These are phyloP conservation scores for Aureobasidium subglaciale DNA, from an alignment of 2,329 filamentous ascomycete genomes.

Conservation along the genomic window DNA sequence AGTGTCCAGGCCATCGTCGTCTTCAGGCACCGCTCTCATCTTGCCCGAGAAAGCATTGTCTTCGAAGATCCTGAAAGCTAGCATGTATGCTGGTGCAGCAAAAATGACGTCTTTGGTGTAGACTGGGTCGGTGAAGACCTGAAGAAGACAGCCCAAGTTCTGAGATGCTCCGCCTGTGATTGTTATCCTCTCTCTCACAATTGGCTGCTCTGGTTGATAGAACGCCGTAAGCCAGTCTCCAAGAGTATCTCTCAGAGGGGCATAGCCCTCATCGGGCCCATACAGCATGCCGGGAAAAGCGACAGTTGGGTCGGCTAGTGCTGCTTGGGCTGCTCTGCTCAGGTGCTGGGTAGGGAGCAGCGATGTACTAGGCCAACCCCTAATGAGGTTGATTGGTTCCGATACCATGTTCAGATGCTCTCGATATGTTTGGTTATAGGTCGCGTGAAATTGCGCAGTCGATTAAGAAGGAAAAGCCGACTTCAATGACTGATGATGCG, in stretches of 20 bases:
- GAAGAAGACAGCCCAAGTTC: conserved; percentile 68
- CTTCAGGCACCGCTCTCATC: conserved; percentile 65
- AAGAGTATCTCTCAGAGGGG: conserved; percentile 60
- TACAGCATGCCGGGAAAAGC: conserved; percentile 65
- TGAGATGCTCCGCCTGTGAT: conserved; percentile 83
- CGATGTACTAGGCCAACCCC: conserved; percentile 59
- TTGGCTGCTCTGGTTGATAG: conserved; percentile 44
- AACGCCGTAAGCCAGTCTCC: conserved; percentile 62
- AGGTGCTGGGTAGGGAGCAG: conserved; percentile 62
- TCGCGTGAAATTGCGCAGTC: too few relatives aligned
- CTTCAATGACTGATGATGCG: neutral
- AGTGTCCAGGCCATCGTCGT: conserved; percentile 69
- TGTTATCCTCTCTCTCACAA: conserved; percentile 57
- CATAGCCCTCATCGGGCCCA: conserved; percentile 68
- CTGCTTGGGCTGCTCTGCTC: conserved; percentile 51
- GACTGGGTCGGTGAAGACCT: conserved; percentile 71
- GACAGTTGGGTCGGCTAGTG: conserved; percentile 54
- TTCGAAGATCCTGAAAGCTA: conserved; percentile 79
- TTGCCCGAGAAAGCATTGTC: conserved; percentile 65
- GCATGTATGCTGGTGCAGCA: conserved; percentile 73
- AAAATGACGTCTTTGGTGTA: conserved; percentile 74
- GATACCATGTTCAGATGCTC: too few relatives aligned
- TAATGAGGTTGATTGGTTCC: conserved; percentile 54
- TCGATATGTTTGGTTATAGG: too few relatives aligned
- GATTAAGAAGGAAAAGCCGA: neutral